These are phyloP conservation scores for Cyclotella distinguenda DNA, from an alignment of 108 stramenopile species.

Conservation along the genomic window DNA sequence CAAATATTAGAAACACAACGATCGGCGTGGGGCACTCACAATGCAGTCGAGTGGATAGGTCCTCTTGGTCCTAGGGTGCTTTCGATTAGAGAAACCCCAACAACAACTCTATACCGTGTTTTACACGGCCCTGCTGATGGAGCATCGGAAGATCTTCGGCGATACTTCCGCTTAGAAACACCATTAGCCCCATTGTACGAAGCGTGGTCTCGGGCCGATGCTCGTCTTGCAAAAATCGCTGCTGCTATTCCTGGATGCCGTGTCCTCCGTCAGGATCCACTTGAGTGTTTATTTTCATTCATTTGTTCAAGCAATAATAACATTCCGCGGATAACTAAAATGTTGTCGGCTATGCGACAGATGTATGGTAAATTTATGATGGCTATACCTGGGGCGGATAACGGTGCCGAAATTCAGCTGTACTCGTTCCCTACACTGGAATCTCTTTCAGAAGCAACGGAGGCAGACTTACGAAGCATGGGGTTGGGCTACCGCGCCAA, in stretches of 20 bases:
- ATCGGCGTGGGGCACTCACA: slow-evolving; percentile 82
- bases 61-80: slow-evolving; percentile 57
- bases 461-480: slow-evolving; percentile 70
- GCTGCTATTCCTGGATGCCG: slow-evolving; percentile 83
- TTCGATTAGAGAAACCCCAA: slow-evolving; percentile 72
- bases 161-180: slow-evolving; percentile 77
- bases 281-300: slow-evolving; percentile 96
- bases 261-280: slow-evolving; percentile 90
- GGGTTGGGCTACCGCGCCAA: slow-evolving; percentile 96
- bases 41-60: slow-evolving; percentile 87
- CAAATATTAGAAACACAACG: neutral
- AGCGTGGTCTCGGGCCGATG: slow-evolving; percentile 69
- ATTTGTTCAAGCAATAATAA: slow-evolving; percentile 99
- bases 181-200: slow-evolving; percentile 65
- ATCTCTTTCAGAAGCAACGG: slow-evolving; percentile 50
- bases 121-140: slow-evolving; percentile 43
- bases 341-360: slow-evolving; percentile 79
- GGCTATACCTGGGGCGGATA: slow-evolving; percentile 31
- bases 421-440: slow-evolving; percentile 88
- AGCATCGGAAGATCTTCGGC: slow-evolving; percentile 44
- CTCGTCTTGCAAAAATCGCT: slow-evolving; percentile 64
- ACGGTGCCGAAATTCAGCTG: slow-evolving; percentile 27
- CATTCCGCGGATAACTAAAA: slow-evolving; percentile 93
- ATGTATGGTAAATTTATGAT: slow-evolving; percentile 75
- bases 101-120: slow-evolving; percentile 73